phyloP scores from a whole-genome alignment of 306 rosid genomes.

The Trichosanthes truncata region DNA sequence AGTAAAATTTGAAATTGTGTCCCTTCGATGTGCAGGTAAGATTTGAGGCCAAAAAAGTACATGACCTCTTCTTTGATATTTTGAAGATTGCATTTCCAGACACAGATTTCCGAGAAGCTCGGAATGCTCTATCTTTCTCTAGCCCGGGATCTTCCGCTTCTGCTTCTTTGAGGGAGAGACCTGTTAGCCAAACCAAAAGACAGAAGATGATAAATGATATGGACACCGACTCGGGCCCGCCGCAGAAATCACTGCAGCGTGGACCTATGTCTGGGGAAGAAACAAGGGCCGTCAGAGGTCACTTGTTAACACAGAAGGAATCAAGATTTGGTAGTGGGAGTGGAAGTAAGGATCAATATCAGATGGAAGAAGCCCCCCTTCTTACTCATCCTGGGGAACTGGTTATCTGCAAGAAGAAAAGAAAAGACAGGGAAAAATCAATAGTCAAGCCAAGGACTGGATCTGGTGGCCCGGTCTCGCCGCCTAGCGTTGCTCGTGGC shows the following conservation, averaged over 20 bases:
- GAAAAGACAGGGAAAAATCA: slow-evolving; percentile 76
- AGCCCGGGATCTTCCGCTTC: slow-evolving; percentile 25
- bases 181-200: slow-evolving; percentile 51
- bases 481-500: slow-evolving; percentile 43
- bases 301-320: slow-evolving; percentile 42
- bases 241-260: slow-evolving; percentile 44
- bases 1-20: slow-evolving; percentile 14
- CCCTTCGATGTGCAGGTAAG: slow-evolving; percentile 45
- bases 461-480: slow-evolving; percentile 63
- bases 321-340: slow-evolving; percentile 50
- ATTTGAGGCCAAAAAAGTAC: slow-evolving; percentile 81
- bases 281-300: slow-evolving; percentile 47
- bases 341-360: slow-evolving; percentile 54
- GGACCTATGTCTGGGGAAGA: slow-evolving; percentile 39
- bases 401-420: slow-evolving; percentile 91
- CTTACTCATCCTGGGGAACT: slow-evolving; percentile 86
- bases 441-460: slow-evolving; percentile 48
- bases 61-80: slow-evolving; percentile 77
- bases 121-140: slow-evolving; percentile 54
- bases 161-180: slow-evolving; percentile 34
- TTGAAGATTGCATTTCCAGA: slow-evolving; percentile 75
- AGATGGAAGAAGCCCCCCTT: slow-evolving; percentile 46
- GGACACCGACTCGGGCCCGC: slow-evolving; percentile 41
- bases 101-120: slow-evolving; percentile 67
- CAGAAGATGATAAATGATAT: slow-evolving; percentile 44